Base-by-base conservation (phyloP, 2,329 filamentous ascomycete genomes). In the Exophiala mesophila region DNA sequence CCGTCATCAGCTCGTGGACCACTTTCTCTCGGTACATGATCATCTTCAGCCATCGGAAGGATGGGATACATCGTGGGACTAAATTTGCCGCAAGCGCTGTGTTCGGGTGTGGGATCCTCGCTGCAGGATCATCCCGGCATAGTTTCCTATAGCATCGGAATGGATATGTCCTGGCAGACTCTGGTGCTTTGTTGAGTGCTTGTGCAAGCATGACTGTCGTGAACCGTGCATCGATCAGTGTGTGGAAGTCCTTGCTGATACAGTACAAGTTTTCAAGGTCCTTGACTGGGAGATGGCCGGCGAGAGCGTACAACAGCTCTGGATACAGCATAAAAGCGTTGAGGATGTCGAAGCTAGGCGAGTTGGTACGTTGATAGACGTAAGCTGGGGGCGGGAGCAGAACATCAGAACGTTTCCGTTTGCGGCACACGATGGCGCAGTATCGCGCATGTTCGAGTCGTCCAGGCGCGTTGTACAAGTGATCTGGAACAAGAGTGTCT, bases 41-140 rank as follows among this genome's bases (percentile, higher is more conserved):
- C 74, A 90, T 80, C 43, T 76, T 70, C 5, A 87, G 68, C 74
- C 83, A 92, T 32, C 69, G 68, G 35, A 90, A 66, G 5, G 76
- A 73, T 0, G 85, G 84, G 1, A 85, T 72, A 16, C 63, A 62
- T 34, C 72, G 78, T 19, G 70, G 59, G 20, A 66, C 46, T 3
- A 59, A 53, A 40, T 43, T 41, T 36, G 52, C 58, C 47, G 45
- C 57, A 44, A 54, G 46, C 23, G 54, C 57, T 45, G 67, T 66
- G 54, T 67, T 66, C 3, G 64, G 68, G 16, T 56, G 52, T 43
- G 55, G 46, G 29, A 50, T 52, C 5, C 71, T 65, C 1, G 70
- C 66, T 21, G 65, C 63, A 0, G 83, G 83, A 56, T 88, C 83
- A 2, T 58, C 68, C 43, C 82, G 73, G 57, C 77, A 77, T 4